Evolutionary conservation across 1,139 yeast genomes (phyloP), one percentile per base, ranked within the genome.

Genomic region (Sugiyamaella novakii): DNA sequence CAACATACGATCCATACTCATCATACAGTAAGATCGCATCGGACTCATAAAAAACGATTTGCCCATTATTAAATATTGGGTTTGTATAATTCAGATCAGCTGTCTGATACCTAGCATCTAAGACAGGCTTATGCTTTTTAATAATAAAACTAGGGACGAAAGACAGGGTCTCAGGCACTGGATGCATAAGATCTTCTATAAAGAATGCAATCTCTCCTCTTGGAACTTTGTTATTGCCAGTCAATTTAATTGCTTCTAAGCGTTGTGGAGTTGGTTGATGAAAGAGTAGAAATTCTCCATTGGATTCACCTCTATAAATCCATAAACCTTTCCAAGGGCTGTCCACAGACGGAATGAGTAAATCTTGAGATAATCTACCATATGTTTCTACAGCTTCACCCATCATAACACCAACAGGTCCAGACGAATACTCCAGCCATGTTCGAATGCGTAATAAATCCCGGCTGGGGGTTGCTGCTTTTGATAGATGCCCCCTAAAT

Each of bases 151-250:
- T 33, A 5, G 49, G 49, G 5, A 44, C 47, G 5, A 22, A 12
- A 12, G 21, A 28, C 25, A 30, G 19, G 8, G 38, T 24, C 10
- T 45, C 44, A 15, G 19, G 11, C 3, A 31, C 25, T 3, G 38
- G 31, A 17, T 54, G 52, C 8, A 44, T 44, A 21, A 61, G 47
- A 44, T 64, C 59, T 10, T 57, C 63, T 11, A 61, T 61, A 27
- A 54, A 45, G 43, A 66, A 64, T 19, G 58, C 47, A 30, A 51
- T 37, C 42, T 65, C 68, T 3, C 68, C 69, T 10, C 69, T 53
- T 8, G 68, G 67, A 3, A 66, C 59, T 33, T 53, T 52, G 5
- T 58, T 58, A 39, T 61, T 65, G 1, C 68, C 63, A 1, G 69
- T 65, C 10, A 65, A 50, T 38, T 64, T 61, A 47, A 65, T 54